Percentiles rank a stretch among this genome's conserved stretches.
Conservation (phyloP, 805 yeast genomes). For the Sungouiella thailandica region DNA sequence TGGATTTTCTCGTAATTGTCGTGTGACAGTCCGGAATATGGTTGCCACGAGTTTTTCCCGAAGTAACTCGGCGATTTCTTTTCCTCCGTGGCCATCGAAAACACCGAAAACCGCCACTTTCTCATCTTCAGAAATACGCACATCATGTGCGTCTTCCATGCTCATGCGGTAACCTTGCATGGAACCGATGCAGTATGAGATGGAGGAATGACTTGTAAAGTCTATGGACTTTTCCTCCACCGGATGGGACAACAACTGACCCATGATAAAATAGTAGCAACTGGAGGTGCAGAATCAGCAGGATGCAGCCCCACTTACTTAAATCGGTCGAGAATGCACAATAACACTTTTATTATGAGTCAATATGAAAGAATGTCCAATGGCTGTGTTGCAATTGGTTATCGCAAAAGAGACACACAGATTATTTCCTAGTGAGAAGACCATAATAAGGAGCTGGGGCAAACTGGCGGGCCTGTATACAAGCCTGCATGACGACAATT, state of each 20-base stretch:
- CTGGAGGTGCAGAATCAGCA: no score
- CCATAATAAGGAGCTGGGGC: no score
- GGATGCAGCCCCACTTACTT: no score
- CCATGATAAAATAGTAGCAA: slow-evolving; percentile 54
- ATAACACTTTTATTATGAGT: background rate
- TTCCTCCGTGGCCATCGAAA: slow-evolving; percentile 83
- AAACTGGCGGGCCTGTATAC: no score
- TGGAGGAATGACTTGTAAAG: slow-evolving; percentile 37
- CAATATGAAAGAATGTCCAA: background rate
- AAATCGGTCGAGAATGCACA: background rate
- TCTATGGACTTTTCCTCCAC: slow-evolving; percentile 62
- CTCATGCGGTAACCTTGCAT: slow-evolving; percentile 75
- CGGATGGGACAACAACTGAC: slow-evolving; percentile 71
- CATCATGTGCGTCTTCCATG: slow-evolving; percentile 73
- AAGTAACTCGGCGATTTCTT: slow-evolving; percentile 51
- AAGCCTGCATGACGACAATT: no score
- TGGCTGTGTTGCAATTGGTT: no score
- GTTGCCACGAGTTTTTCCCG: slow-evolving; percentile 37
- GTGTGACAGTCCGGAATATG: slow-evolving; percentile 27
- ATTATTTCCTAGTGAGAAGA: no score
- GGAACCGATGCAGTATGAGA: slow-evolving; percentile 61
- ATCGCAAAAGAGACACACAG: no score
- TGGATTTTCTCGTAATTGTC: slow-evolving; percentile 2
- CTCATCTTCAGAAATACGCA: slow-evolving; percentile 41
- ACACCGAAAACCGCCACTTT: slow-evolving; percentile 55